Evolutionary conservation across 2,329 filamentous ascomycete genomes (phyloP), one percentile per base, ranked within the genome.

Genomic region (Nothophaeocryptopus gaeumannii): DNA sequence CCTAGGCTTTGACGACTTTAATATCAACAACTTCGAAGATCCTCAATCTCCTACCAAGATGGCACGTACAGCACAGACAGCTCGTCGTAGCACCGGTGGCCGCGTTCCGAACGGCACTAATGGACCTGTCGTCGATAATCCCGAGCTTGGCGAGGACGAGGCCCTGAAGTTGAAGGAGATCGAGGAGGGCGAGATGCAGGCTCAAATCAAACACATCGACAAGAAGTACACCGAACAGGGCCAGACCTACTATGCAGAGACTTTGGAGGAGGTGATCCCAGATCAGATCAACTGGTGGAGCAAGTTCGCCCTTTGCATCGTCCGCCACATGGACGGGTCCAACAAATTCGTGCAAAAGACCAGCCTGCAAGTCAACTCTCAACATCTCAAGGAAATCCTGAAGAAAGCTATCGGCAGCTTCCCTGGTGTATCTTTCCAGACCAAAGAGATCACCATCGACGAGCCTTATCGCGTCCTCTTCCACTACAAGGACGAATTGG

Each of bases 361-460:
- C 13, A 55, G 49, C 31, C 50, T 65, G 20, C 62, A 55, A 43
- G 50, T 64, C 49, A 66, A 66, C 45, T 64, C 60, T 5, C 56
- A 60, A 30, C 59, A 64, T 33, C 52, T 63, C n/a, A 63, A 64
- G 39, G 55, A 62, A n/a, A 56, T 64, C n/a, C 48, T 65, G 8
- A 56, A 59, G 38, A 45, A 56, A 5, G 58, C 53, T 2, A 60
- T 63, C 39, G 46, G 45, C 36, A 45, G 52, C n/a, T 65, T 58
- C 39, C 63, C 63, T 2, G 60, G 59, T 14, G 49, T 64, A n/a
- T 63, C 55, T 4, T 64, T 65, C 43, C 56, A 60, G 35, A 64
- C 62, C 44, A 65, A 62, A 29, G 61, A 64, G 14, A 58, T 65
- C 32, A 56, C 55, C 30, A 58, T 65, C 44, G 55, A 58, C 33